Evolutionary conservation across 805 yeast species (phyloP).

Genomic region (Kodamaea sagamina): DNA sequence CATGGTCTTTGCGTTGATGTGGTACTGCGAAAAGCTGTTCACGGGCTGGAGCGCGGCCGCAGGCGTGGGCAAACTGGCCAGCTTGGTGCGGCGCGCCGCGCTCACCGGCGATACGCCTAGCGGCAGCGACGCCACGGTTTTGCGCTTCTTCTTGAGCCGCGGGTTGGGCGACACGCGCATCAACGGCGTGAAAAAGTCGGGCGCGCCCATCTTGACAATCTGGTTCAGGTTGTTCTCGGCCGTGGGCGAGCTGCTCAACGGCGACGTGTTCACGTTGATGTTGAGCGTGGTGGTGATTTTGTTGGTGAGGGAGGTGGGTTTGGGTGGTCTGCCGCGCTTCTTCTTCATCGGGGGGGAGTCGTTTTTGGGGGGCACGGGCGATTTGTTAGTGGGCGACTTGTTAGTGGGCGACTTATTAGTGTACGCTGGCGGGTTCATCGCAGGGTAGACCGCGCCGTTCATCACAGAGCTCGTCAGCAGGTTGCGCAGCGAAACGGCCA

Average conservation of each 20-base stretch:
- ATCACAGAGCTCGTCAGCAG: too few relatives aligned
- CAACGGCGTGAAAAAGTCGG: slow-evolving; percentile 45
- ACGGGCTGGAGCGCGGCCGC: slow-evolving; percentile 17
- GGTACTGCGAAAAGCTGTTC: slow-evolving; percentile 21
- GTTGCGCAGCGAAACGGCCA: too few relatives aligned
- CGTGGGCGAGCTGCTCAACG: slow-evolving; percentile 35
- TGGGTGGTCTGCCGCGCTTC: slow-evolving; percentile 50
- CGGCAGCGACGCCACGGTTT: slow-evolving; percentile 13
- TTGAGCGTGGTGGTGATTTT: slow-evolving; percentile 44
- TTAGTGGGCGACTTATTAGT: too few relatives aligned
- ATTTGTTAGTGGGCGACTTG: background rate
- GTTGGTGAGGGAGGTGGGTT: slow-evolving; percentile 37
- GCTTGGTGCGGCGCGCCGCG: slow-evolving; percentile 1
- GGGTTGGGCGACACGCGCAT: slow-evolving; percentile 42
- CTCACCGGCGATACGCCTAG: slow-evolving; percentile 5
- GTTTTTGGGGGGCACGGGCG: background rate
- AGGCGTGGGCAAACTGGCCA: slow-evolving; percentile 18
- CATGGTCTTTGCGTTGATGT: slow-evolving; percentile 34
- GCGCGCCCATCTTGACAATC: slow-evolving; percentile 42
- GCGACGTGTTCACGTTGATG: slow-evolving; percentile 42
- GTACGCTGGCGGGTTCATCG: too few relatives aligned
- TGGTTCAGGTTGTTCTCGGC: slow-evolving; percentile 43
- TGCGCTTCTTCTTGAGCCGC: slow-evolving; percentile 14
- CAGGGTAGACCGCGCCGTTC: too few relatives aligned
- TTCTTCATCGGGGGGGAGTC: slow-evolving; percentile 31